Evolutionary conservation across 1,284 basidiomycete genomes (phyloP).

Genomic region (Apiotrichum mycotoxinovorans): DNA sequence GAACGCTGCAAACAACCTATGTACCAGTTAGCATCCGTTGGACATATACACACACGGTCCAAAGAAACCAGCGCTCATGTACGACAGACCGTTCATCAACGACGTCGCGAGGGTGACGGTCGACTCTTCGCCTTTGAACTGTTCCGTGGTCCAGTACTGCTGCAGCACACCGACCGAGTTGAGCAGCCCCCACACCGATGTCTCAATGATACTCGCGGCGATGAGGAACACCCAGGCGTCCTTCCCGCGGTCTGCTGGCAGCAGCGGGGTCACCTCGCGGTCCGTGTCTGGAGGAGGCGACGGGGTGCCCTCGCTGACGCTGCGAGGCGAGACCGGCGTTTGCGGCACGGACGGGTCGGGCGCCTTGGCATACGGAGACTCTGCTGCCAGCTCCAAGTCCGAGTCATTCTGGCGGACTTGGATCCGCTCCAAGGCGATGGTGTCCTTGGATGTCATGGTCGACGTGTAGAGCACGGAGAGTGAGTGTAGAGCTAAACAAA

Average conservation of each 20-base stretch:
- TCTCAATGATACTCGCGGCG: slow-evolving; percentile 42
- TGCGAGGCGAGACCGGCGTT: not conserved
- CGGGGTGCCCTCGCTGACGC: not conserved
- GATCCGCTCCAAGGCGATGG: no score
- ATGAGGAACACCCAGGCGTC: slow-evolving; percentile 46
- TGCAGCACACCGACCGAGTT: slow-evolving; percentile 46
- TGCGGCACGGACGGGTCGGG: not conserved
- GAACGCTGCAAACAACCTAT: slow-evolving; percentile 30
- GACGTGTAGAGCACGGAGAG: no score
- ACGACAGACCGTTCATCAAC: slow-evolving; percentile 42
- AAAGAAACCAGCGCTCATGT: slow-evolving; percentile 35
- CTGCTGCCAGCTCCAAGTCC: no score
- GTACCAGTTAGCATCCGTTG: slow-evolving; percentile 4
- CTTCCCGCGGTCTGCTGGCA: slow-evolving; percentile 40
- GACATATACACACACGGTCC: slow-evolving; percentile 45
- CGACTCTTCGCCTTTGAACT: slow-evolving; percentile 24
- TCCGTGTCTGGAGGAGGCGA: not conserved
- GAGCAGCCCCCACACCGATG: slow-evolving; percentile 46
- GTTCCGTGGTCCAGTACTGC: slow-evolving; percentile 40
- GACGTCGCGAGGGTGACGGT: slow-evolving; percentile 39
- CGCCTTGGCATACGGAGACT: not conserved
- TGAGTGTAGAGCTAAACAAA: no score
- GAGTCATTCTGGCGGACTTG: no score
- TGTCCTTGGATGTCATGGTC: no score
- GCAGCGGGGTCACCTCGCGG: slow-evolving; percentile 21